Evolutionary conservation across 2,329 filamentous ascomycete species (phyloP).

Genomic region (Rugonectria rugulosa): DNA sequence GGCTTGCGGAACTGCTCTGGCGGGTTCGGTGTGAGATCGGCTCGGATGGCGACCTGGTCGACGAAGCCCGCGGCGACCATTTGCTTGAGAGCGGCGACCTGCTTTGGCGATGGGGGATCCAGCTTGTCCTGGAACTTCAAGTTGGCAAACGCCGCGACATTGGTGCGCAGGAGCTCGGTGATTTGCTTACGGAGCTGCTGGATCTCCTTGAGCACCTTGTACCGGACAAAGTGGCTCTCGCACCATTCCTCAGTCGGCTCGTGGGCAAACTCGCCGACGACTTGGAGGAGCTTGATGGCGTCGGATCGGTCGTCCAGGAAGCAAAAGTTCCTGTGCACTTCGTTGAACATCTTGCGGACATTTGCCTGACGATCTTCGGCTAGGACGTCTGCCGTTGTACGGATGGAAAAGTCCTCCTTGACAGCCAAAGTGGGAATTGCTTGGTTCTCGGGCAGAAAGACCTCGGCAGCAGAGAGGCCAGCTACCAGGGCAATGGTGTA

Average conservation of each 20-base stretch:
- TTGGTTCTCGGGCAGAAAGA: conserved; percentile 85
- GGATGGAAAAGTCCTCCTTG: conserved; percentile 56
- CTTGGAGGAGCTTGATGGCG: conserved; percentile 88
- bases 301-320: conserved; percentile 84
- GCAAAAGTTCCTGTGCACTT: conserved; percentile 80
- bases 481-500: conserved; percentile 91
- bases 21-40: conserved; percentile 80
- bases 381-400: conserved; percentile 72
- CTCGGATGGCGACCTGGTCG: conserved; percentile 91
- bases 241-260: conserved; percentile 78
- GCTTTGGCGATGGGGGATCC: conserved; percentile 67
- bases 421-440: conserved; percentile 66
- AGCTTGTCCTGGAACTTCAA: conserved; percentile 64
- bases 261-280: conserved; percentile 86
- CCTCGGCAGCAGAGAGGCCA: conserved; percentile 84
- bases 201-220: conserved; percentile 87
- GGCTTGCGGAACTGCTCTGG: conserved; percentile 74
- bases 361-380: conserved; percentile 75
- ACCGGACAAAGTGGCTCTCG: conserved; percentile 81
- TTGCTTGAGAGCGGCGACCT: conserved; percentile 84
- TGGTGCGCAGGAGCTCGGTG: conserved; percentile 77
- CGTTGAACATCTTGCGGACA: conserved; percentile 67
- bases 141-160: conserved; percentile 72
- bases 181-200: conserved; percentile 85
- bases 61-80: conserved; percentile 93